Conservation (phyloP, 2,329 filamentous ascomycete genomes). For the Rhynchosporium secalis region DNA sequence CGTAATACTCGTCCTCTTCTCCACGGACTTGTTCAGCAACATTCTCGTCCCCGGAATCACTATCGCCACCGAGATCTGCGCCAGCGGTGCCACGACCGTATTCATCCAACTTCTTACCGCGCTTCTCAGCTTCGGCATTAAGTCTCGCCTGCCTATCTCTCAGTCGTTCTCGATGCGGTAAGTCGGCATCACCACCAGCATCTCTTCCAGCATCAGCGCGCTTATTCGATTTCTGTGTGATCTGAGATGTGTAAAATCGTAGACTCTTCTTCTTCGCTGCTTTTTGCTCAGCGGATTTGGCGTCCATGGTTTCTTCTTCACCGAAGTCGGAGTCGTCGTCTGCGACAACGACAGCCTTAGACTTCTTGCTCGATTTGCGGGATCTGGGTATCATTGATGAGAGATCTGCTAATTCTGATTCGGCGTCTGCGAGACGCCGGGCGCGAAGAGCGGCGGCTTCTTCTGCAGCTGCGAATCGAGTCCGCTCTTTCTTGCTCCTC, state of each 20-base stretch:
- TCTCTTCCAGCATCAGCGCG: conserved; percentile 71
- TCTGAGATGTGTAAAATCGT: conserved; percentile 97
- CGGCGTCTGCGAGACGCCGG: conserved; percentile 41
- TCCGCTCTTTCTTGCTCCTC: conserved; percentile 44
- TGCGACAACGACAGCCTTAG: conserved; percentile 51
- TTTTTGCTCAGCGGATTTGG: conserved; percentile 81
- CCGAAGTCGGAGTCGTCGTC: conserved; percentile 88
- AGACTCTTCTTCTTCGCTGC: conserved; percentile 86
- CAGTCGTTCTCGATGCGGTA: conserved; percentile 86
- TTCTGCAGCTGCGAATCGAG: conserved; percentile 44
- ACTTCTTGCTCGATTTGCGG: conserved; percentile 28
- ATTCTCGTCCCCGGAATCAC: conserved; percentile 42
- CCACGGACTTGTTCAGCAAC: conserved; percentile 42
- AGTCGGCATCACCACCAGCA: conserved; percentile 76
- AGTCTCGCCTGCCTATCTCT: conserved; percentile 83
- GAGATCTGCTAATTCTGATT: conserved; percentile 47
- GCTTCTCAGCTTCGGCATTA: conserved; percentile 82
- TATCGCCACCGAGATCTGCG: conserved; percentile 61
- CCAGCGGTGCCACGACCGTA: conserved; percentile 61
- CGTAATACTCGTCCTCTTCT: conserved; percentile 78
- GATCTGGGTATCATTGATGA: conserved; percentile 33
- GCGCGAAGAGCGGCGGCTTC: conserved; percentile 39
- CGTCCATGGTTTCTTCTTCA: conserved; percentile 79
- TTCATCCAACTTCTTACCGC: conserved; percentile 66
- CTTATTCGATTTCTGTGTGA: conserved; percentile 90